Evolutionary conservation across 108 stramenopile species (phyloP).

Genomic region (Skeletonema menzelii): DNA sequence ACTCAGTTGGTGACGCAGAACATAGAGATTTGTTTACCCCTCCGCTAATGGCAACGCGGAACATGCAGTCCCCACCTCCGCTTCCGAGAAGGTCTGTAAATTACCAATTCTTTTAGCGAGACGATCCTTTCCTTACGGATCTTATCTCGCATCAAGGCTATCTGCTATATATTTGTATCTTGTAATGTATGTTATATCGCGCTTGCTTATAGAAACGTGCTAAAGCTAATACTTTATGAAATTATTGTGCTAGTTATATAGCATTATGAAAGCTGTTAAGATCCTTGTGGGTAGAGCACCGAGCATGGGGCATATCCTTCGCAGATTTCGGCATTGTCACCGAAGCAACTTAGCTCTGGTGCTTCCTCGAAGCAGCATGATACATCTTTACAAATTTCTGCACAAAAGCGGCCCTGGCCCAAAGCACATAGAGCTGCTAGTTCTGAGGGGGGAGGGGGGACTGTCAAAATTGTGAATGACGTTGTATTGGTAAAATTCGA

Average conservation of each 20-base stretch:
- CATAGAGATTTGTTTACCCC: constrained; percentile 32
- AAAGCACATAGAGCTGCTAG: constrained; percentile 1
- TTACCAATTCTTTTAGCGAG: not conserved
- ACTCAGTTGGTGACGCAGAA: constrained; percentile 13
- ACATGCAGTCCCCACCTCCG: constrained; percentile 27
- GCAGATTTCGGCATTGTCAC: constrained; percentile 12
- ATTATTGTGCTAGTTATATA: not conserved
- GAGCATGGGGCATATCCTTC: constrained; percentile 23
- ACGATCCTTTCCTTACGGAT: not conserved
- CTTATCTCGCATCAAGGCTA: not conserved
- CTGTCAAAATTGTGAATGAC: not conserved
- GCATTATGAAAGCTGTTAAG: not conserved
- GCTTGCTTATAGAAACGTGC: not conserved
- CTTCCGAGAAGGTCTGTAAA: not conserved
- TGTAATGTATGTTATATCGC: not conserved
- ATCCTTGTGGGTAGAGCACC: not conserved
- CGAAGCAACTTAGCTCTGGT: constrained; percentile 11
- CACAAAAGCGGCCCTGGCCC: constrained; percentile 14
- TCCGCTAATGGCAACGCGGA: not conserved
- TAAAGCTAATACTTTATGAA: not conserved
- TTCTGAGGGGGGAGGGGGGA: constrained; percentile 1
- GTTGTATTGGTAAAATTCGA: not conserved
- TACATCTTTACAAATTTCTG: constrained; percentile 18
- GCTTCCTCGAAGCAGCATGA: constrained; percentile 22
- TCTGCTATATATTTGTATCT: not conserved